Conservation (phyloP, 192 early-diverging fungal genomes). For the Fimicolochytrium jonesii region DNA sequence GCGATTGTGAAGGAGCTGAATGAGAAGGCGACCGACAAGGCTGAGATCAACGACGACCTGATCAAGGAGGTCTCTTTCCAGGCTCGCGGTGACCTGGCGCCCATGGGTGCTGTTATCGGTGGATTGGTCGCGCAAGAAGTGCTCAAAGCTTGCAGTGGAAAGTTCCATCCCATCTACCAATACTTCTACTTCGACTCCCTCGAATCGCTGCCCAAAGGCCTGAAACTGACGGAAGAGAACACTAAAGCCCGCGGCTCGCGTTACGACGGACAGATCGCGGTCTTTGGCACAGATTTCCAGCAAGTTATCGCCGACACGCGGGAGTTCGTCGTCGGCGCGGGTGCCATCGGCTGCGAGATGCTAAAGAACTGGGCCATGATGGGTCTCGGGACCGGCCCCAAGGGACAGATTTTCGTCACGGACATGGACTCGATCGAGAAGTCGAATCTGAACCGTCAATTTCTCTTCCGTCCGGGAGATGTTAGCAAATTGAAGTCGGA, state of each 20-base stretch:
- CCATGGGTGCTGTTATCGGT: constrained; percentile 95
- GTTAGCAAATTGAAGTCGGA: constrained; percentile 87
- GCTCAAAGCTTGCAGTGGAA: constrained; percentile 95
- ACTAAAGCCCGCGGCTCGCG: constrained; percentile 81
- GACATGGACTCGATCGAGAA: constrained; percentile 99
- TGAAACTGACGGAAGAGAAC: constrained; percentile 61
- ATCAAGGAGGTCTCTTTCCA: constrained; percentile 84
- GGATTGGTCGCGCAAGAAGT: constrained; percentile 97
- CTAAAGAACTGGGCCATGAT: constrained; percentile 99
- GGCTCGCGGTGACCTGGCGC: constrained; percentile 85
- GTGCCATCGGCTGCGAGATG: constrained; percentile 99
- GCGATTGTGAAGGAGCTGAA: constrained; percentile 71
- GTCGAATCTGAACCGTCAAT: constrained; percentile 98
- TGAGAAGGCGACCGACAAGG: constrained; percentile 53
- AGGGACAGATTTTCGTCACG: constrained; percentile 78
- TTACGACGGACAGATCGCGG: constrained; percentile 94
- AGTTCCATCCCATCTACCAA: constrained; percentile 90
- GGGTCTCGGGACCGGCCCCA: constrained; percentile 75
- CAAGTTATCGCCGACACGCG: constrained; percentile 77
- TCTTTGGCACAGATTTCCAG: constrained; percentile 92
- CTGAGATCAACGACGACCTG: constrained; percentile 76
- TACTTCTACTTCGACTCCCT: constrained; percentile 96
- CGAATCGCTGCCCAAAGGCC: constrained; percentile 82
- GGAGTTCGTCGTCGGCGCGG: constrained; percentile 96
- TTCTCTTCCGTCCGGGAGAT: constrained; percentile 85